These are phyloP conservation scores for Nemania sp. DNA, from an alignment of 2,329 filamentous ascomycete species.

Conservation along the genomic window DNA sequence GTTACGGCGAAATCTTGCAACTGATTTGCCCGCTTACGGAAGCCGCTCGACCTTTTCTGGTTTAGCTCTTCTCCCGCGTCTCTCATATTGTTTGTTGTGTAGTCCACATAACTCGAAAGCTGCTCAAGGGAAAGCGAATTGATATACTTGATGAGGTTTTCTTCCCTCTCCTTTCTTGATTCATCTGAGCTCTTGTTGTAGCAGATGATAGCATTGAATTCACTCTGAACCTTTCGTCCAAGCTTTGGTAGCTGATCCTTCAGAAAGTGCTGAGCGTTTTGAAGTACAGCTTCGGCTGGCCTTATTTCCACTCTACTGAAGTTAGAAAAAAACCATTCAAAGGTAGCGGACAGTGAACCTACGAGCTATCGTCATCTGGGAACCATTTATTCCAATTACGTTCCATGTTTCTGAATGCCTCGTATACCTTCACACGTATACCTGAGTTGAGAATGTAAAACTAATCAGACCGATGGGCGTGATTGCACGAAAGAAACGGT, in stretches of 20 bases:
- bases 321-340: conserved; percentile 3
- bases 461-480: too few relatives aligned
- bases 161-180: not conserved
- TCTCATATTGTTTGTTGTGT: not conserved
- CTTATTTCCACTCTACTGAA: conserved; percentile 13
- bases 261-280: conserved; percentile 7
- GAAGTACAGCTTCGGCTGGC: conserved; percentile 8
- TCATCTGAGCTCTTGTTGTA: too few relatives aligned
- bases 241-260: not conserved
- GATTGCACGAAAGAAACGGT: too few relatives aligned
- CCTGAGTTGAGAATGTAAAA: too few relatives aligned
- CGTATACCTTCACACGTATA: too few relatives aligned
- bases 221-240: not conserved
- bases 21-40: conserved; percentile 8
- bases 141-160: conserved; percentile 7
- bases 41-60: conserved; percentile 2
- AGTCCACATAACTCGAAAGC: conserved; percentile 6
- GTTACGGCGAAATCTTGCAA: conserved; percentile 18
- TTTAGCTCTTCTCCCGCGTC: not conserved
- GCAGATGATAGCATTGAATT: conserved; percentile 12
- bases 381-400: conserved; percentile 6
- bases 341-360: not conserved
- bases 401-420: conserved; percentile 3
- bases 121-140: conserved; percentile 5
- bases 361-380: conserved; percentile 2